phyloP scores from a whole-genome alignment of 345 rosid species.

The Tarenaya hassleriana region DNA sequence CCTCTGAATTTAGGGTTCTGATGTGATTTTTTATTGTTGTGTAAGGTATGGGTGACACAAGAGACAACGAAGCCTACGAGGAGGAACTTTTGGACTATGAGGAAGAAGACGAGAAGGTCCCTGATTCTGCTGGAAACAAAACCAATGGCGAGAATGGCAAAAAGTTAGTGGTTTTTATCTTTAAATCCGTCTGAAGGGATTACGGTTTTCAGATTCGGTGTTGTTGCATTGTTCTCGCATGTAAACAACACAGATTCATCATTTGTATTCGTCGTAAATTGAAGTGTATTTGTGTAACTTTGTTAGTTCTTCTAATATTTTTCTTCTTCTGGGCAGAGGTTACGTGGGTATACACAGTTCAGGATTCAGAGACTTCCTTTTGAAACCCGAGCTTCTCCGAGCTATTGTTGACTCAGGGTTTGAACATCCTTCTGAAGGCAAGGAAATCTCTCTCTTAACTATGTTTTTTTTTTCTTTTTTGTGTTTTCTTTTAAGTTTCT shows the following conservation, averaged over 20 bases:
- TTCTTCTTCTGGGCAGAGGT: conserved; percentile 40
- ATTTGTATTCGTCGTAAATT: no score
- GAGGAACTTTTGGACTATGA: conserved; percentile 98
- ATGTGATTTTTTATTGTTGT: background rate
- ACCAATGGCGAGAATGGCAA: conserved; percentile 82
- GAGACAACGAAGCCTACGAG: conserved; percentile 96
- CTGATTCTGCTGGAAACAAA: conserved; percentile 55
- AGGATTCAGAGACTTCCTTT: conserved; percentile 98
- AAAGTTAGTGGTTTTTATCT: conserved; percentile 44
- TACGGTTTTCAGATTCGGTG: background rate
- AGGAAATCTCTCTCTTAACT: background rate
- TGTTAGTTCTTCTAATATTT: background rate
- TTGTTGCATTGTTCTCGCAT: background rate
- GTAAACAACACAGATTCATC: background rate
- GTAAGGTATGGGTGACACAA: conserved; percentile 74
- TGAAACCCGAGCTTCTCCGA: conserved; percentile 96
- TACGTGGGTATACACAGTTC: conserved; percentile 99
- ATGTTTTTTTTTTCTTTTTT: background rate
- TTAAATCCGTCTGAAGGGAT: background rate
- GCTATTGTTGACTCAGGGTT: conserved; percentile 96
- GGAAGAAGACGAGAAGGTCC: conserved; percentile 87
- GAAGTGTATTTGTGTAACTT: background rate
- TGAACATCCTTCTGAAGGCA: conserved; percentile 99
- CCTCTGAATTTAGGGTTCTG: conserved; percentile 4
- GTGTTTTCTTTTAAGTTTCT: no score